Conservation (phyloP, 164 flowering plant genomes). For the Brasenia schreberi region DNA sequence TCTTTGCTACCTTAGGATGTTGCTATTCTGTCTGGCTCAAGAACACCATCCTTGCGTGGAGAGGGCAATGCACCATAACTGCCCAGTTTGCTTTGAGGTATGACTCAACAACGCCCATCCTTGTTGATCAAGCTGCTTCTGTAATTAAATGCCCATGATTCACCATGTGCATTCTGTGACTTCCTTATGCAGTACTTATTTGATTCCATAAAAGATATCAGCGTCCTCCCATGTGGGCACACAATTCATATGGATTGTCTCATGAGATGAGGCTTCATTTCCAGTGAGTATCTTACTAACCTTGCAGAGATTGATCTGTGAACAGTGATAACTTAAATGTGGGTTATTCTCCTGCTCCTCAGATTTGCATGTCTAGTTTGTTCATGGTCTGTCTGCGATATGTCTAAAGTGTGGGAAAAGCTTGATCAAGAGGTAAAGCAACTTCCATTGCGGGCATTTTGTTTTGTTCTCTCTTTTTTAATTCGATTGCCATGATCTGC, state of each 20-base stretch:
- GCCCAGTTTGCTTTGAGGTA: conserved; percentile 94
- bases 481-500: background rate
- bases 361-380: conserved; percentile 83
- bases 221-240: conserved; percentile 70
- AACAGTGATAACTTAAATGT: background rate
- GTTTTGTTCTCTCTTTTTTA: background rate
- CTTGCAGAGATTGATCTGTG: background rate
- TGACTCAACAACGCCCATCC: background rate
- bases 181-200: conserved; percentile 54
- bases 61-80: conserved; percentile 84
- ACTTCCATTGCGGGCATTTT: background rate
- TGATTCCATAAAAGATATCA: conserved; percentile 56
- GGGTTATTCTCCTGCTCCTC: conserved; percentile 7
- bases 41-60: conserved; percentile 67
- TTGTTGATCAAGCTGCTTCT: background rate
- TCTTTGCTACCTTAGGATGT: conserved; percentile 33
- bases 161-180: background rate
- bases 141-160: background rate
- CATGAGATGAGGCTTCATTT: conserved; percentile 56
- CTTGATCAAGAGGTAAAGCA: conserved; percentile 59
- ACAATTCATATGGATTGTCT: conserved; percentile 75
- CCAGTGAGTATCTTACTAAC: conserved; percentile 26
- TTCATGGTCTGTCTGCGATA: conserved; percentile 63
- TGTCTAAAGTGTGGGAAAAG: conserved; percentile 58
- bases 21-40: conserved; percentile 50